Evolutionary conservation across 805 yeast species (phyloP).

Genomic region (Candida silvicultrix): DNA sequence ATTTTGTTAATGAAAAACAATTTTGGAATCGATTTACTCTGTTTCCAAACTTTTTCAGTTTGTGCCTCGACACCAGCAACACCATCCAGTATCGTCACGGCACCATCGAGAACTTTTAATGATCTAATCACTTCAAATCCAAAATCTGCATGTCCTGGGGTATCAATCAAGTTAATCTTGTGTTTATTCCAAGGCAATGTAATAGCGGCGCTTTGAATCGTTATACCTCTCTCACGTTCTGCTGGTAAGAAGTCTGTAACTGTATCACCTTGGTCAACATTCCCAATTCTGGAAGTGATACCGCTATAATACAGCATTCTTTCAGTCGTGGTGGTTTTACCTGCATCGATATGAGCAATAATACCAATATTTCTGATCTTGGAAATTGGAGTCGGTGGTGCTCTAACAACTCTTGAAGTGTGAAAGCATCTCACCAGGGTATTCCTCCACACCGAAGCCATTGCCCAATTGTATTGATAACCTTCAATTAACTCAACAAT

Average conservation of each 20-base stretch:
- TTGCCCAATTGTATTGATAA: background rate
- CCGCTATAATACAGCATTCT: constrained; percentile 91
- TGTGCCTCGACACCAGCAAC: constrained; percentile 99
- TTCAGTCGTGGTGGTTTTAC: constrained; percentile 96
- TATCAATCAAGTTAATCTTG: constrained; percentile 83
- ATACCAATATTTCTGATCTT: constrained; percentile 83
- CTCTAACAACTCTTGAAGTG: background rate
- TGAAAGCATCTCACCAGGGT: background rate
- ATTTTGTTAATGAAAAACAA: constrained; percentile 85
- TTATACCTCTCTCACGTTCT: constrained; percentile 89
- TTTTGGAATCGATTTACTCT: constrained; percentile 72
- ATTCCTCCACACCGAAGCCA: background rate
- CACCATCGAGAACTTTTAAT: constrained; percentile 88
- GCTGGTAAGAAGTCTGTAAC: constrained; percentile 89
- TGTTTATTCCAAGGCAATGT: constrained; percentile 78
- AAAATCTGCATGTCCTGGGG: constrained; percentile 98
- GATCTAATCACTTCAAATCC: constrained; percentile 91
- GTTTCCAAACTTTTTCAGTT: constrained; percentile 95
- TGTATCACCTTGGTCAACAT: constrained; percentile 96
- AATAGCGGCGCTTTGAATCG: constrained; percentile 95
- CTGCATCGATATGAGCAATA: constrained; percentile 99
- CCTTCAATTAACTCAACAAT: too few species aligned
- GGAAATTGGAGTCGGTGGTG: constrained; percentile 1
- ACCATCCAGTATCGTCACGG: constrained; percentile 86
- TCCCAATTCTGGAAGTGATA: constrained; percentile 70